phyloP scores from a whole-genome alignment of 805 yeast species.

The Candida nitratophila region DNA sequence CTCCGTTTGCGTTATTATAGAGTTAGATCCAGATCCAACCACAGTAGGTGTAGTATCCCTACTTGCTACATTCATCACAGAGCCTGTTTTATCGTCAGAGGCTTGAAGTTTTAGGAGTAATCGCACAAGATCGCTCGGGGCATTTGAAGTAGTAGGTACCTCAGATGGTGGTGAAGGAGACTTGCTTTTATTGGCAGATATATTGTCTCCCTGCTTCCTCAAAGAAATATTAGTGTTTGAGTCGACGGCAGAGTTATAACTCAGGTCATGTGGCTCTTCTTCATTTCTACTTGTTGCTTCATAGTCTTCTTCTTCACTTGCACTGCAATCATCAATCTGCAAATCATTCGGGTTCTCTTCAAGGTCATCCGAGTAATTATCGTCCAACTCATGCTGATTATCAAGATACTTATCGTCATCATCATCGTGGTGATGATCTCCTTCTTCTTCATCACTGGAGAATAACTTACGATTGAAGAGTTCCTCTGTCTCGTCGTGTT shows the following conservation, averaged over 20 bases:
- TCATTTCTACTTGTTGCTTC: too few relatives aligned
- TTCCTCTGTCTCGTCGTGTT: slow-evolving; percentile 31
- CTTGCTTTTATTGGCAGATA: neutral
- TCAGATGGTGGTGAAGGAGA: neutral
- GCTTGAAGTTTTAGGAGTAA: neutral
- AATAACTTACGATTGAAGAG: slow-evolving; percentile 30
- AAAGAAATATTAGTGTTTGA: too few relatives aligned
- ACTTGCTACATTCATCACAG: too few relatives aligned
- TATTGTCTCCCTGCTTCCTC: neutral
- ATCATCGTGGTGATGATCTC: slow-evolving; percentile 33
- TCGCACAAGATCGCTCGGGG: neutral
- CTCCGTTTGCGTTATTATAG: too few relatives aligned
- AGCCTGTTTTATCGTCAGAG: too few relatives aligned
- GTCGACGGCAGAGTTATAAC: too few relatives aligned
- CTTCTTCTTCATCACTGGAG: slow-evolving; percentile 23
- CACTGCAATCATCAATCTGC: slow-evolving; percentile 1
- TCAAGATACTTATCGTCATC: too few relatives aligned
- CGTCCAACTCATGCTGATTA: slow-evolving; percentile 2
- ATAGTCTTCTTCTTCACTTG: neutral
- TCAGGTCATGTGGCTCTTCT: too few relatives aligned
- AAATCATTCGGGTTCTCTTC: neutral
- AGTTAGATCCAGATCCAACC: too few relatives aligned
- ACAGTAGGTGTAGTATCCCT: too few relatives aligned
- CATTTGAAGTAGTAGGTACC: too few relatives aligned
- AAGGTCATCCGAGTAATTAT: slow-evolving; percentile 34